Evolutionary conservation across 2,329 filamentous ascomycete genomes (phyloP), one percentile per base, ranked within the genome.

Genomic region (Pseudocercospora pini-densiflorae): DNA sequence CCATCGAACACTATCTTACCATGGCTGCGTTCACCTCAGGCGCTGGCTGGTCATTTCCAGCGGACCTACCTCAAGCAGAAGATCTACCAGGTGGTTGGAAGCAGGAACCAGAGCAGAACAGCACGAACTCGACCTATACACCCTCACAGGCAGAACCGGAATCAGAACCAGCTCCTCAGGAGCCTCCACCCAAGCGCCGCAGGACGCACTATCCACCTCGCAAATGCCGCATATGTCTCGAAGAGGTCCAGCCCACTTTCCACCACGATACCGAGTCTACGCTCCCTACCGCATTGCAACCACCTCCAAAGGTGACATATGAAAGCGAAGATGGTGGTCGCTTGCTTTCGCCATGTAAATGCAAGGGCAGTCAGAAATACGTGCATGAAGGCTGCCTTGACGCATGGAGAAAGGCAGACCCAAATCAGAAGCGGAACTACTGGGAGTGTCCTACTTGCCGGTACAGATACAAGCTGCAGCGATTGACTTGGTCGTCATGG

Each of bases 381-480:
- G 93, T 98, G 24, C 95, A 99, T 78, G 93, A 97, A 79, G 91
- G 89, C 31, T 99, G 95, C 76, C 84, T 99, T 58, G 88, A 91
- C 74, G 85, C 87, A 10, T 98, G 94, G 93, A 88, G 95, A 72
- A 86, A 90, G 69, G 86, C 92, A 51, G 88, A 93, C 75, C 90
- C 92, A 0, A 75, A 85, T 47, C 86, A 87, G 49, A 81, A 81
- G 64, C 86, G 91, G 64, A 93, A 94, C 73, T 96, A 89, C 77
- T 97, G 90, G 88, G 87, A 92, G 74, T 98, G 94, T 75, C 92
- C 92, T 21, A 97, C 93, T 0, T 98, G 94, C 80, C 85, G 88
- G 36, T 97, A 95, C 80, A 85, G 86, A 71, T 98, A 97, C 80
- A 87, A 88, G 40, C 84, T 97, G 67, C 87, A 91, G 69, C 88